A percentile compares a stretch with the other conserved stretches of the same genome.
Conservation (phyloP, 768 basidiomycete genomes). For the Plicaturopsis crispa region DNA sequence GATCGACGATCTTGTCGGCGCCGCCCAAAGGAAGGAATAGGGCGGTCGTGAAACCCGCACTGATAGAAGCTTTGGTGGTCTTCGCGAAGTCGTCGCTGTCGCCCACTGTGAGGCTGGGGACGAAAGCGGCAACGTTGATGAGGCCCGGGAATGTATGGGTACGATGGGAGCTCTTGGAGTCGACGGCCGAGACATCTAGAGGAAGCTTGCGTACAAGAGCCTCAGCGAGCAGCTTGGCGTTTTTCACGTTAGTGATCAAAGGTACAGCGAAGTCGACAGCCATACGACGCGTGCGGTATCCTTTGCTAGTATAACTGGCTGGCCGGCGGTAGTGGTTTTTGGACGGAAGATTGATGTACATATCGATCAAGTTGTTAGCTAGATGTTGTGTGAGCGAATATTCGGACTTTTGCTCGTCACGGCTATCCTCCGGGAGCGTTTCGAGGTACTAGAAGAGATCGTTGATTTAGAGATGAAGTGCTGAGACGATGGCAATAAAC, state of each 20-base stretch:
- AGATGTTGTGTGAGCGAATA: slow-evolving; percentile 97
- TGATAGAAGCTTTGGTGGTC: slow-evolving; percentile 75
- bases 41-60: slow-evolving; percentile 85
- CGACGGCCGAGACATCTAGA: slow-evolving; percentile 82
- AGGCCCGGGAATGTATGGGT: slow-evolving; percentile 90
- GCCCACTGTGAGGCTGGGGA: slow-evolving; percentile 57
- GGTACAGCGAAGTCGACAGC: slow-evolving; percentile 98
- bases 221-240: slow-evolving; percentile 93
- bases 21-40: slow-evolving; percentile 71
- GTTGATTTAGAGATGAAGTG: slow-evolving; percentile 1
- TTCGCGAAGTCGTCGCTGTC: slow-evolving; percentile 53
- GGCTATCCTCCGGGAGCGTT: slow-evolving; percentile 68
- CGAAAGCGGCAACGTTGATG: slow-evolving; percentile 82
- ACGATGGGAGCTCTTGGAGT: slow-evolving; percentile 89
- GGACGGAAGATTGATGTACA: slow-evolving; percentile 99
- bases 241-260: slow-evolving; percentile 97
- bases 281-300: slow-evolving; percentile 95
- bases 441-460: slow-evolving; percentile 66
- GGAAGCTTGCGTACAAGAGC: slow-evolving; percentile 87
- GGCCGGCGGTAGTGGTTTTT: slow-evolving; percentile 97
- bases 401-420: slow-evolving; percentile 85
- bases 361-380: slow-evolving; percentile 94
- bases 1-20: slow-evolving; percentile 57
- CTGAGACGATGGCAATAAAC: not conserved
- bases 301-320: slow-evolving; percentile 94